Base-by-base conservation (phyloP, 306 rosid species). In the Malus asiatica region DNA sequence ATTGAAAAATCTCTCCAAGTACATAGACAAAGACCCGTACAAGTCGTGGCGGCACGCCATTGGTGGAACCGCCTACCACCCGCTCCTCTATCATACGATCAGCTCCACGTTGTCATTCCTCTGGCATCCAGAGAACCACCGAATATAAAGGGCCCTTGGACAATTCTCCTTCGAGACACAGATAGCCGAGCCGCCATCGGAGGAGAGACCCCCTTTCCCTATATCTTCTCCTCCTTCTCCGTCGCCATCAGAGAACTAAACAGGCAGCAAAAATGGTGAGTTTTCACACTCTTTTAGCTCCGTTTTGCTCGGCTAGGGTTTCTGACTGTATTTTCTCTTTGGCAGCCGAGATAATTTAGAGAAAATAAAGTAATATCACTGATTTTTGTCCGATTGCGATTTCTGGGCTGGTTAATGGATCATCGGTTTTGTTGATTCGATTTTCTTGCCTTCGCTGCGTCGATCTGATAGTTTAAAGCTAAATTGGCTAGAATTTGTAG, bases 201-300 rank as follows among this genome's bases (percentile, higher is more conserved):
- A 77, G 82, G 75, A 73, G 51, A 44, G 42, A 27, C 67, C 18
- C 18, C 38, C 8, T 51, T 11, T 45, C 16, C 45, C 78, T 71
- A 75, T 76, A 59, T 63, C 76, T 81, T 23, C 70, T 68, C 72
- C 72, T 27, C 57, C 40, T 73, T 0, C 70, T 62, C 30, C 78
- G 22, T 20, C 62, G 59, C 48, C 60, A 6, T 3, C 70, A 20
- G 57, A 62, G 57, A 62, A 20, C 61, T 45, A 10, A 30, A 29
- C 63, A 40, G 18, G 18, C 32, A 57, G 16, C 65, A 25, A 35
- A 77, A 60, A 82, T 82, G 85, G 82, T 82, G 62, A 60, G 82
- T 60, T 19, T 13, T 35, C 20, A 6, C 55, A 19, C 48, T 45
- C 48, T 72, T 3, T 74, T 44, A 25, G 16, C 42, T 52, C 53